These are phyloP conservation scores for Dryas drummondii DNA, from an alignment of 306 rosid species.

Conservation along the genomic window DNA sequence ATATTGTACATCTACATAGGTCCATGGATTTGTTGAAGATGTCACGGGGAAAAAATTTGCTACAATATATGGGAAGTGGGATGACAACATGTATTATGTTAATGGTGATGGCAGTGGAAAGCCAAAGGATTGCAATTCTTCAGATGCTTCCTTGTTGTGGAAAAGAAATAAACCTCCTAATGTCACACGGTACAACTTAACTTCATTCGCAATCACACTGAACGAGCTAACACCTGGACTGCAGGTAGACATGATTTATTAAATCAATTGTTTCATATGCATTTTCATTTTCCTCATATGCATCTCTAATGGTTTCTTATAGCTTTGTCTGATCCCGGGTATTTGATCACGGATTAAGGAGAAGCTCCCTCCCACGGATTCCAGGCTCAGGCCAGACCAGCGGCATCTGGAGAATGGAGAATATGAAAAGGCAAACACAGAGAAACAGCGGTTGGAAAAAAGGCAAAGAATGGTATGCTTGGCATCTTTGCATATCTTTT, in stretches of 20 bases:
- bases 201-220: constrained; percentile 85
- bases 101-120: constrained; percentile 56
- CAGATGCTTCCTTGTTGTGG: constrained; percentile 67
- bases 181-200: constrained; percentile 92
- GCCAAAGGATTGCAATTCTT: constrained; percentile 36
- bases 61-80: constrained; percentile 91
- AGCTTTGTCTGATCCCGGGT: constrained; percentile 79
- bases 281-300: constrained; percentile 41
- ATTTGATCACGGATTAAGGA: constrained; percentile 97
- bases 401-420: constrained; percentile 96
- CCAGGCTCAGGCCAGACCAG: constrained; percentile 97
- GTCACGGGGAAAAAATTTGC: constrained; percentile 58
- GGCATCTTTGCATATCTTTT: constrained; percentile 18
- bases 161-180: constrained; percentile 61
- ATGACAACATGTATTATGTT: constrained; percentile 68
- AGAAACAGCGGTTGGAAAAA: constrained; percentile 87
- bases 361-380: constrained; percentile 99
- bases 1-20: constrained; percentile 41
- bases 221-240: constrained; percentile 80
- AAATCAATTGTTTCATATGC: constrained; percentile 33
- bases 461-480: constrained; percentile 93
- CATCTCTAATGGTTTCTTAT: constrained; percentile 56
- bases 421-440: constrained; percentile 86
- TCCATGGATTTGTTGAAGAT: constrained; percentile 85
- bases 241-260: constrained; percentile 67